Conservation (phyloP, 176 grass and related monocot genomes). For the Pontederia paniculata region DNA sequence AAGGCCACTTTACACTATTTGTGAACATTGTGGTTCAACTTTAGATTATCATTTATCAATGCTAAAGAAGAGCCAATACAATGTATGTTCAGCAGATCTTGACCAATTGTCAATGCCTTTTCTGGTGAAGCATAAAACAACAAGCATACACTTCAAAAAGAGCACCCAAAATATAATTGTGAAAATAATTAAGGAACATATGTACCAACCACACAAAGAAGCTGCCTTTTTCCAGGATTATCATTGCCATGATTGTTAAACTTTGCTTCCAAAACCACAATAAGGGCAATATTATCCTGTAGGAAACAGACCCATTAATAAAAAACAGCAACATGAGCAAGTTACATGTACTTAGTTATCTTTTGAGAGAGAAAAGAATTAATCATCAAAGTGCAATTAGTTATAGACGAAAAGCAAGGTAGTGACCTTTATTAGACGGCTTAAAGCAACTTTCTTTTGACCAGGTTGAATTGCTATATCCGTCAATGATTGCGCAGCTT, state of each 20-base stretch:
- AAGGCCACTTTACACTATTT: too few relatives aligned
- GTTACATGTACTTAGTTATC: neutral
- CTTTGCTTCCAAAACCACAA: conserved; percentile 93
- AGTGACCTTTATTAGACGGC: conserved; percentile 64
- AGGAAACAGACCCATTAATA: conserved; percentile 14
- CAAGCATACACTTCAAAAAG: neutral
- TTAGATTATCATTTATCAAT: too few relatives aligned
- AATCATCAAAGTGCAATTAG: too few relatives aligned
- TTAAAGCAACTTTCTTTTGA: conserved; percentile 86
- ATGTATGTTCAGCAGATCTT: too few relatives aligned
- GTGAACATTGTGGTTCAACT: too few relatives aligned
- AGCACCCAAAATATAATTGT: neutral
- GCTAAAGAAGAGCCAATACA: too few relatives aligned
- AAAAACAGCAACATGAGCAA: neutral
- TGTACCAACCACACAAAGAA: conserved; percentile 85
- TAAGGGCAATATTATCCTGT: conserved; percentile 92
- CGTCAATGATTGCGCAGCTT: conserved; percentile 96
- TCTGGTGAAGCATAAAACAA: too few relatives aligned
- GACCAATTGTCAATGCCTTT: too few relatives aligned
- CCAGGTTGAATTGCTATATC: conserved; percentile 75
- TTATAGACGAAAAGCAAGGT: neutral
- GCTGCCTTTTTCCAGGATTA: conserved; percentile 97
- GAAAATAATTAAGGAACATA: conserved; percentile 1
- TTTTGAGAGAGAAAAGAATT: neutral
- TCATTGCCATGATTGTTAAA: conserved; percentile 70